Base-by-base conservation (phyloP, 805 yeast genomes). In the Priceomyces melissophilus region DNA sequence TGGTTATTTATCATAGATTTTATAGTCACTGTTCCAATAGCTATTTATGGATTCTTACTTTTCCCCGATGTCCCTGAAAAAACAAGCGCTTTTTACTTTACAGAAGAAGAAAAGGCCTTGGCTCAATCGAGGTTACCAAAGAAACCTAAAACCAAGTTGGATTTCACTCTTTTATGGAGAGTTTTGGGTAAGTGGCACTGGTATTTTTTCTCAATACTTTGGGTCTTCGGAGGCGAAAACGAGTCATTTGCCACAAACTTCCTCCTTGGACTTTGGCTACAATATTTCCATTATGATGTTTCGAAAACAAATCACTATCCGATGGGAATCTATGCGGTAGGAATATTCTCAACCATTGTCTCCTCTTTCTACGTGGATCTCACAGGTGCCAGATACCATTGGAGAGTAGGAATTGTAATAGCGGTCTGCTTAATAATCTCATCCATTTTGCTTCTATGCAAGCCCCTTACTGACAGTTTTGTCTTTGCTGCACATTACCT, bases 1-100 rank as follows among this genome's bases (percentile, higher is more conserved):
- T 80, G 85, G 85, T 73, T 80, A n/a, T 81, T 79, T 52, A 75
- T 81, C 34, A 76, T 81, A 45, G 84, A 81, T 57, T 79, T 78
- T 47, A 50, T 76, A 26, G 67, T 80, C 34, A 79, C 85, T 0
- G 51, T 80, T 3, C 84, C 84, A 1, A 73, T 81, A 40, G 74
- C 76, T 3, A 29, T 79, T 3, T 78, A 73, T 46, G 85, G 87
- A 1, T 67, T 73, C 42, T 35, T 82, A 2, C 73, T 72, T 41
- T 78, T 81, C 54, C 87, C 87, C 10, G 84, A 80, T 51, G 54
- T 65, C 25, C 82, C 83, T 9, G 75, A 70, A n/a, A 46, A 53
- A 41, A 55, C 60, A 4, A 32, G 10, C 6, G 20, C 34, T 7
- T 11, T 14, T 11, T 55, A 55, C 41, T 60, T 57, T 44, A 48